Evolutionary conservation across 2,329 filamentous ascomycete genomes (phyloP).

Genomic region (Aspergillus novoparasiticus): DNA sequence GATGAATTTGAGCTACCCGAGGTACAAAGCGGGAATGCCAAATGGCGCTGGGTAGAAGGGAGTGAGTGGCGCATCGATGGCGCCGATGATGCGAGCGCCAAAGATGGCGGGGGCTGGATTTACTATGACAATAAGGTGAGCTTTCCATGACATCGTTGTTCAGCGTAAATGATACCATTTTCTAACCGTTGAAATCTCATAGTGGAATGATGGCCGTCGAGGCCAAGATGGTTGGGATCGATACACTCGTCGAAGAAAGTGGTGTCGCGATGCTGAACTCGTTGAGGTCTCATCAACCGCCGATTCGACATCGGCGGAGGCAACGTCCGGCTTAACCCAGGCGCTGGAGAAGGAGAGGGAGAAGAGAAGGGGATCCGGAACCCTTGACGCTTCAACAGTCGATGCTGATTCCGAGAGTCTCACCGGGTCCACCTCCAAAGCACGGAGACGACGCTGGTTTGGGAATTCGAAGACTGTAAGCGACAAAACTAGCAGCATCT

Average conservation of each 20-base stretch:
- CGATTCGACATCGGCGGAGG: slow-evolving; percentile 46
- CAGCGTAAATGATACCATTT: not conserved
- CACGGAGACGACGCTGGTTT: slow-evolving; percentile 43
- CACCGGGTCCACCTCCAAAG: slow-evolving; percentile 32
- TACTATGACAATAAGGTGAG: slow-evolving; percentile 95
- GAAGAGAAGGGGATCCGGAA: slow-evolving; percentile 20
- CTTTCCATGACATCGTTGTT: not conserved
- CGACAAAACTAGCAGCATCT: slow-evolving; percentile 28
- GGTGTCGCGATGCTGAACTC: slow-evolving; percentile 94
- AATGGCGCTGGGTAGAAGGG: slow-evolving; percentile 81
- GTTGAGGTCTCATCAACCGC: slow-evolving; percentile 66
- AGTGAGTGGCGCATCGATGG: slow-evolving; percentile 88
- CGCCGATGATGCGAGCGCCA: slow-evolving; percentile 40
- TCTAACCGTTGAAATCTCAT: slow-evolving; percentile 2
- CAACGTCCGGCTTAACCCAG: slow-evolving; percentile 37
- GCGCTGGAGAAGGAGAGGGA: slow-evolving; percentile 28
- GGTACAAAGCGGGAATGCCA: slow-evolving; percentile 63
- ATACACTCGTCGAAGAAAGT: slow-evolving; percentile 91
- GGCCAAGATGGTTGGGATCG: slow-evolving; percentile 89
- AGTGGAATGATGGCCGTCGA: slow-evolving; percentile 89
- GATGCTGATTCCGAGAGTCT: slow-evolving; percentile 31
- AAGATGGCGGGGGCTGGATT: slow-evolving; percentile 80
- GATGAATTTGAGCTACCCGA: slow-evolving; percentile 71
- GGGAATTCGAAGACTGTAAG: slow-evolving; percentile 33
- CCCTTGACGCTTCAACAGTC: slow-evolving; percentile 21